Percentiles rank a stretch among this genome's conserved stretches.
Evolutionary conservation across 176 grass and related monocot genomes (phyloP).

Genomic region (Avena eriantha): DNA sequence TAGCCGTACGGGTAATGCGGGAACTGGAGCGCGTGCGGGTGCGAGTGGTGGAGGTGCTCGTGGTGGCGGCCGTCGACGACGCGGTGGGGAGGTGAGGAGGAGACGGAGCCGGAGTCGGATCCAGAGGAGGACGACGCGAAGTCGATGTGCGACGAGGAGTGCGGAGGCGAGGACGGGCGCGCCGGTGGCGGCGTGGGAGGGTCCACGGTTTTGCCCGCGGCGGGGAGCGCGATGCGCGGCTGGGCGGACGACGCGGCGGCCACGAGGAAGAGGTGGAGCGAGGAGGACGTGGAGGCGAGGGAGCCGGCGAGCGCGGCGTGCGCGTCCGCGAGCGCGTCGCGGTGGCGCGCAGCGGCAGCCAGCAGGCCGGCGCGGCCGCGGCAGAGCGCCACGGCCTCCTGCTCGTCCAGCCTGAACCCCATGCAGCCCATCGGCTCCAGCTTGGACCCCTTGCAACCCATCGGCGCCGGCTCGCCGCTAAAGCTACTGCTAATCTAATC

Average conservation of each 20-base stretch:
- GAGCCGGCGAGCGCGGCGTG: slow-evolving; percentile 69
- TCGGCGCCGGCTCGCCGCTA: neutral
- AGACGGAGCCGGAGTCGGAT: slow-evolving; percentile 56
- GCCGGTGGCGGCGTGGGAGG: neutral
- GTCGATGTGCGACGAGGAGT: slow-evolving; percentile 52
- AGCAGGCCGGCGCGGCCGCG: slow-evolving; percentile 81
- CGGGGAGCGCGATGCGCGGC: slow-evolving; percentile 24
- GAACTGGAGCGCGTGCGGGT: neutral
- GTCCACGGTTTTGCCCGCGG: slow-evolving; percentile 22
- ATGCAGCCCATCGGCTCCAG: slow-evolving; percentile 61
- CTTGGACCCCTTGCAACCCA: slow-evolving; percentile 96
- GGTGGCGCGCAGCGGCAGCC: slow-evolving; percentile 66
- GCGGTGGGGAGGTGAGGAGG: slow-evolving; percentile 43
- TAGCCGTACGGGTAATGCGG: slow-evolving; percentile 42
- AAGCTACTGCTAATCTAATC: no score
- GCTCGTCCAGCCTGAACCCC: slow-evolving; percentile 81
- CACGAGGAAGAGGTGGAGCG: slow-evolving; percentile 64
- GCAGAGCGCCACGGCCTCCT: slow-evolving; percentile 82
- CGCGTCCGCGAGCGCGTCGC: slow-evolving; percentile 68
- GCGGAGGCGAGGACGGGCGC: slow-evolving; percentile 46
- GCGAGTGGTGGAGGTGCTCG: neutral
- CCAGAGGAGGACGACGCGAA: slow-evolving; percentile 60
- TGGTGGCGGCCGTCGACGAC: neutral
- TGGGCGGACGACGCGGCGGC: neutral
- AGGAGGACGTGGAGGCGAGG: slow-evolving; percentile 59